These are phyloP conservation scores for Candida berthetii DNA, from an alignment of 805 yeast genomes.

Conservation along the genomic window DNA sequence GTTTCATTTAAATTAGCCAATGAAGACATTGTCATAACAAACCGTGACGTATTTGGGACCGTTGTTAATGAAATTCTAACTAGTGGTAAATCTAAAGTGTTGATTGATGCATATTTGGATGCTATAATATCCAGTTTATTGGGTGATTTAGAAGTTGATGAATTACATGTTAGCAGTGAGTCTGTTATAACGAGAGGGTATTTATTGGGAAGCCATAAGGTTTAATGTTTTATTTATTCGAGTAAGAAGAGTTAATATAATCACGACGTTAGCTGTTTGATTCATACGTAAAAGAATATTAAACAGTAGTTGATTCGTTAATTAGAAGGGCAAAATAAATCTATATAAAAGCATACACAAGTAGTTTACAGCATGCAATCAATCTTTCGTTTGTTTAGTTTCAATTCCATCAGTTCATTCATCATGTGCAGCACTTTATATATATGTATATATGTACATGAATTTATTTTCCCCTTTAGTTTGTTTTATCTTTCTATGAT, in stretches of 20 bases:
- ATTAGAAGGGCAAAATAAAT: no score
- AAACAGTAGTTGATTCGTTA: neutral
- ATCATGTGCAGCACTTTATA: no score
- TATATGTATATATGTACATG: no score
- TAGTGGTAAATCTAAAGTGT: conserved; percentile 30
- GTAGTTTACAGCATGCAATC: no score
- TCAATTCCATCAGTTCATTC: no score
- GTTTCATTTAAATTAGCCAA: conserved; percentile 34
- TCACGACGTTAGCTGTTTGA: no score
- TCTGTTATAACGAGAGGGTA: conserved; percentile 16
- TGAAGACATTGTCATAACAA: conserved; percentile 34
- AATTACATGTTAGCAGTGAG: conserved; percentile 19
- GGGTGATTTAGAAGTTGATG: conserved; percentile 26
- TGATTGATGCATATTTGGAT: conserved; percentile 32
- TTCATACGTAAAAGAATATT: neutral
- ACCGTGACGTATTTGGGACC: conserved; percentile 32
- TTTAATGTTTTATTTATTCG: no score
- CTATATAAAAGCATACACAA: no score
- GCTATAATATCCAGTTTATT: conserved; percentile 21
- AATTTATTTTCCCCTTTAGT: no score
- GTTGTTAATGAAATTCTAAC: conserved; percentile 36
- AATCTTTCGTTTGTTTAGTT: no score
- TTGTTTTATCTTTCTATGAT: no score
- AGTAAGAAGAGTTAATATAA: no score
- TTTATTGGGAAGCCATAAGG: neutral